Base-by-base conservation (phyloP, 805 yeast genomes). In the Clavispora phyllophila region DNA sequence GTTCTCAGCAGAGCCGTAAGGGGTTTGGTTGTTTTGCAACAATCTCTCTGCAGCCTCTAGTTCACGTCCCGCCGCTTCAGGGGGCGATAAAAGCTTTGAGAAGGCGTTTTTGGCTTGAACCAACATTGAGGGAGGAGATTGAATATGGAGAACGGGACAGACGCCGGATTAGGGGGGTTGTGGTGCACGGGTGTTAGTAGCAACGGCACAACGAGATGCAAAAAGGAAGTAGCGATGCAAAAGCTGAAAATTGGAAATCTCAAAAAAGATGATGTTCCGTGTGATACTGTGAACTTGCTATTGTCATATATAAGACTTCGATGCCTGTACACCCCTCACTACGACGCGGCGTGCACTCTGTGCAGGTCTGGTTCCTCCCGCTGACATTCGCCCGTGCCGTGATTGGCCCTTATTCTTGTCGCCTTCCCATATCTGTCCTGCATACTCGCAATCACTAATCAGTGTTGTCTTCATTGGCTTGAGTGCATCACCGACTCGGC, bases 1-100 rank as follows among this genome's bases (percentile, higher is more conserved):
- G n/a, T 41, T 42, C 15, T 34, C 39, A 8, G 65, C 58, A 8
- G 73, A 46, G 3, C 74, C 74, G 48, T 68, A 70, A 12, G 70
- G 71, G 5, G 53, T 42, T 41, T 64, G 61, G 45, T 62, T 64
- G 44, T 59, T 53, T 17, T 63, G 57, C 29, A 69, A 58, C 40
- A 64, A 54, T 28, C 62, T 38, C 39, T 65, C 59, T 23, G 63
- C 65, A 32, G 60, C 48, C 15, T 50, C 58, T 48, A 63, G 58
- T 36, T 65, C 67, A 12, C 54, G 65, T 40, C 48, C 56, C 27
- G 47, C 54, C 28, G 47, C 39, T 42, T 54, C 50, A 9, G 48
- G 37, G 19, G 54, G 45, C 40, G 44, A 42, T 32, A 68, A 51
- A 12, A 68, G 52, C 27, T 50, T 52, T 14, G 53, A 51, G n/a